Conservation (phyloP, 1,284 basidiomycete species). For the Macrocystidia cucumis region DNA sequence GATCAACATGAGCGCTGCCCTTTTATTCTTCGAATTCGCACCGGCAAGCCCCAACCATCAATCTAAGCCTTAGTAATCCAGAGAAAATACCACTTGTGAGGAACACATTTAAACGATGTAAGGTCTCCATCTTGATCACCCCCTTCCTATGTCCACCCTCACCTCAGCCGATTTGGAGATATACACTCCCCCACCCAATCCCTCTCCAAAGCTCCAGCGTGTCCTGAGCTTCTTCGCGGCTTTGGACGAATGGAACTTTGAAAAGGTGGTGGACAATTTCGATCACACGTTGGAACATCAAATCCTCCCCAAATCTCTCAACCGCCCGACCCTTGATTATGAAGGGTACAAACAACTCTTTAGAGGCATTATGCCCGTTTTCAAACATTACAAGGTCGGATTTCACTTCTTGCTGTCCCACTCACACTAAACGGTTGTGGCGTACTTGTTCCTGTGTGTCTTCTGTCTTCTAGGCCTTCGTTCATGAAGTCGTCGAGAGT, state of each 20-base stretch:
- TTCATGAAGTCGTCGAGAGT: conserved; percentile 27
- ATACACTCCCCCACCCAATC: conserved; percentile 17
- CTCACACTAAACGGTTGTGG: too few relatives aligned
- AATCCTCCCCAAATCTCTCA: conserved; percentile 26
- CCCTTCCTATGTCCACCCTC: too few relatives aligned
- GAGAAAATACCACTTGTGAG: too few relatives aligned
- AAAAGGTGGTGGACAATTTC: conserved; percentile 19
- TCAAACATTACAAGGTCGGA: conserved; percentile 20
- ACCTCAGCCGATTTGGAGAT: conserved; percentile 16
- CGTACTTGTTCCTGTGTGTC: too few relatives aligned
- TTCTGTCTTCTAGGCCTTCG: conserved; percentile 15
- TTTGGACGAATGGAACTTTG: conserved; percentile 20
- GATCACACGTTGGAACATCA: conserved; percentile 25
- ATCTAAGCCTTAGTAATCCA: too few relatives aligned
- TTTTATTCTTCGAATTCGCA: too few relatives aligned
- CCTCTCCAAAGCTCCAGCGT: conserved; percentile 23
- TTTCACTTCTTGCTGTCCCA: not conserved
- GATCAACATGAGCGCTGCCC: too few relatives aligned
- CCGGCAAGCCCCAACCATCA: too few relatives aligned
- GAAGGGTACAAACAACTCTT: conserved; percentile 25
- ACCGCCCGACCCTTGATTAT: conserved; percentile 25
- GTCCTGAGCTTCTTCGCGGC: conserved; percentile 23
- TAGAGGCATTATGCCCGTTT: conserved; percentile 17
- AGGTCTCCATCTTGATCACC: too few relatives aligned
- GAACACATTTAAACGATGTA: too few relatives aligned